Evolutionary conservation across 1,139 yeast genomes (phyloP), one percentile per base, ranked within the genome.

Genomic region (Saccharomyces hybrid): DNA sequence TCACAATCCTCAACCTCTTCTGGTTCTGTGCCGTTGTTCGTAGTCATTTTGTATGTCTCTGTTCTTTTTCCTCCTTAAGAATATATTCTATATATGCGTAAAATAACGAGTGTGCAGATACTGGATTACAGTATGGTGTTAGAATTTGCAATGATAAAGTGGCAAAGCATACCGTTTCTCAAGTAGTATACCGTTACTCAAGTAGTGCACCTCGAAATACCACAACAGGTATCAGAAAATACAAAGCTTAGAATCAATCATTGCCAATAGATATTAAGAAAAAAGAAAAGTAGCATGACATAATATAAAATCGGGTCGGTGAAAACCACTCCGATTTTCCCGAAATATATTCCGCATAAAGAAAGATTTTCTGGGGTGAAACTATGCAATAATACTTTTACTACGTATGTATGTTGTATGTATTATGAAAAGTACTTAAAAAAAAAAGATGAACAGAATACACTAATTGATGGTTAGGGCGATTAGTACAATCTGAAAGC

Each of bases 401-500:
- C 42, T 38, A 38, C 42, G 5, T 23, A 3, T 23, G 8, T 38
- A 2, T 3, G 42, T 8, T 9, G 6, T 38, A 38, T 38, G 42
- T 38, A 38, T 9, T 38, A 38, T 6, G 8, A 38, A 38, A 38
- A 3, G 8, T 38, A 8, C 3, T 38, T 38, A 38, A 38, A 38
- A 5, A 38, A 3, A n/a, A 9, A 16, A 3, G 8, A 19, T 3
- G 23, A 19, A 19, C 23, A 19, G 23, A 19, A 19, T 19, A 19
- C 23, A 19, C 4, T 19, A 19, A 19, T 19, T 3, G 23, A 19
- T 19, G 4, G 4, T 19, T 19, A 19, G 4, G 23, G 23, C 23
- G 23, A 19, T 80, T 91, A 93, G 93, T 93, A 93, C 78, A 93
- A 85, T 87, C 99, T 91, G 95, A 86, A 89, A 76, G 98, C 88